Conservation (phyloP, 805 yeast species). For the Hanseniaspora mollemarum region DNA sequence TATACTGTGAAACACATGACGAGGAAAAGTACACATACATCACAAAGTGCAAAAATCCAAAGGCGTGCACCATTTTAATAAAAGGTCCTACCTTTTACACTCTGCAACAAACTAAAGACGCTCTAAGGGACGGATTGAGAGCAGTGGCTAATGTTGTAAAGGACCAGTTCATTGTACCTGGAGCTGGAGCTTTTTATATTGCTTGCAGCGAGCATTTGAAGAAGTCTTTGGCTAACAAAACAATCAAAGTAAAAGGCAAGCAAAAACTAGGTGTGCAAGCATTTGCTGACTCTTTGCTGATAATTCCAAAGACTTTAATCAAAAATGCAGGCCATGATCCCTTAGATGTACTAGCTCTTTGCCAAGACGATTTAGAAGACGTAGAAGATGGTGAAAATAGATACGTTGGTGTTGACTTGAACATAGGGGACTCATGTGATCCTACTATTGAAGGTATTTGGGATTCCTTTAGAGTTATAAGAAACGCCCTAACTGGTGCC, state of each 20-base stretch:
- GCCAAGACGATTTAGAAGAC: slow-evolving; percentile 53
- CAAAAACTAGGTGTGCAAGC: slow-evolving; percentile 84
- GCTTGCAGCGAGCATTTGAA: slow-evolving; percentile 63
- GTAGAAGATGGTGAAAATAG: slow-evolving; percentile 52
- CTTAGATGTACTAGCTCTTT: slow-evolving; percentile 73
- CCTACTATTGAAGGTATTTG: slow-evolving; percentile 90
- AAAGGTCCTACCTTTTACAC: slow-evolving; percentile 88
- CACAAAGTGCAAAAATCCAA: slow-evolving; percentile 80
- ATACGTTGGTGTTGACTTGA: slow-evolving; percentile 80
- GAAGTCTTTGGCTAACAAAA: slow-evolving; percentile 37
- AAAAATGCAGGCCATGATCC: slow-evolving; percentile 90
- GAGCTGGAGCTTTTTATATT: slow-evolving; percentile 92
- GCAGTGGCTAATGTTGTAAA: slow-evolving; percentile 84
- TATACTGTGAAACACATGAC: slow-evolving; percentile 85
- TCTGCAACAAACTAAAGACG: slow-evolving; percentile 87
- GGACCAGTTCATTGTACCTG: slow-evolving; percentile 81
- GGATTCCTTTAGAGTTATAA: slow-evolving; percentile 88
- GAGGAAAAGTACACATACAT: slow-evolving; percentile 96
- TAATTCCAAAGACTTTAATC: slow-evolving; percentile 85
- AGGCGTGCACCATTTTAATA: slow-evolving; percentile 80
- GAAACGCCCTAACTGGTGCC: slow-evolving; percentile 87
- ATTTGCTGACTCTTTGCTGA: slow-evolving; percentile 80
- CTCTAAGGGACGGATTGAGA: slow-evolving; percentile 92
- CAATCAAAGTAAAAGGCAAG: slow-evolving; percentile 64
- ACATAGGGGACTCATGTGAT: slow-evolving; percentile 89